A percentile compares a stretch with the other conserved stretches of the same genome.
These are phyloP conservation scores for Escallonia herrerae DNA, from an alignment of 129 eudicot species.

Conservation along the genomic window DNA sequence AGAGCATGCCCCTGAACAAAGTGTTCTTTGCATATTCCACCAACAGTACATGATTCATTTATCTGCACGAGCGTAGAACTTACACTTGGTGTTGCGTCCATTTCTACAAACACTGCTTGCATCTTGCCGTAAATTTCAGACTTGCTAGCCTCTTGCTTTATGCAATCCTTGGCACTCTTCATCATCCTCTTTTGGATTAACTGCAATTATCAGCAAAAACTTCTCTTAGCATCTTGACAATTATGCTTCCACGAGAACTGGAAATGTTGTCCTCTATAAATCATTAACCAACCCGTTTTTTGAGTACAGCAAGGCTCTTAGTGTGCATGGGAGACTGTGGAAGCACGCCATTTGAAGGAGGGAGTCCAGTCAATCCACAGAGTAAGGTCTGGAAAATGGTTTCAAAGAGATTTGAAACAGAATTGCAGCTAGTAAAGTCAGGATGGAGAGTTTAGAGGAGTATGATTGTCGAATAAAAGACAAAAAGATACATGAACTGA, in stretches of 20 bases:
- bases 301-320: constrained; percentile 49
- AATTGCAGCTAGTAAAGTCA: neutral
- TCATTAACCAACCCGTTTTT: constrained; percentile 26
- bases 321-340: constrained; percentile 74
- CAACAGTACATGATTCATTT: neutral
- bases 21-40: neutral
- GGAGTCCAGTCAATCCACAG: constrained; percentile 51
- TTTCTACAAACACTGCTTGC: constrained; percentile 42
- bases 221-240: too few relatives aligned
- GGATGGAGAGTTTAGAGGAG: neutral
- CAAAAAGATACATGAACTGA: neutral
- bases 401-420: neutral
- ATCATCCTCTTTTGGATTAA: constrained; percentile 39
- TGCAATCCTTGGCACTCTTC: constrained; percentile 42
- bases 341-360: constrained; percentile 60
- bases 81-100: constrained; percentile 41
- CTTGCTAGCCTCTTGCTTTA: constrained; percentile 28
- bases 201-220: constrained; percentile 10
- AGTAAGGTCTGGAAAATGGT: constrained; percentile 32
- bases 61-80: constrained; percentile 2
- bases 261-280: neutral
- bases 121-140: constrained; percentile 42
- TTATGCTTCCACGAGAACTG: neutral
- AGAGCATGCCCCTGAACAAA: too few relatives aligned
- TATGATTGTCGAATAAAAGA: neutral